phyloP scores from a whole-genome alignment of 2,329 filamentous ascomycete species.

The Ilyonectria mors-panacis region DNA sequence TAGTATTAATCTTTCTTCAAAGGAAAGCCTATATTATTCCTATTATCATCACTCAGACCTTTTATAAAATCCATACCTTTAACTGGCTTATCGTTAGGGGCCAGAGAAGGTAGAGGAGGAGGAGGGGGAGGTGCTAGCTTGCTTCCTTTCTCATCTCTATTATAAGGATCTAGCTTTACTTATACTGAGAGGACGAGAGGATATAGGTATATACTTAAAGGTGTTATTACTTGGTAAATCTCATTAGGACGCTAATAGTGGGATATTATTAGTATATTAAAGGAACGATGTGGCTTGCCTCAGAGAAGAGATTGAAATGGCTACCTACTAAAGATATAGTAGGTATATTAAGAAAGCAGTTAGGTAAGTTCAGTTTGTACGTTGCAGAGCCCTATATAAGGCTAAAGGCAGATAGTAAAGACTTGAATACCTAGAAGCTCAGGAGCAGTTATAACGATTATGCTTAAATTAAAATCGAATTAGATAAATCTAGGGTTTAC shows the following conservation, averaged over 20 bases:
- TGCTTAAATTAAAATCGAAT: not conserved
- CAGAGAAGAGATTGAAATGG: not conserved
- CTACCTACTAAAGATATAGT: not conserved
- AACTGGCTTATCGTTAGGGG: no score
- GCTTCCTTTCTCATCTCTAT: no score
- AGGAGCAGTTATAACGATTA: not conserved
- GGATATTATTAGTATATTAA: not conserved
- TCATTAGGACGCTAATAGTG: not conserved
- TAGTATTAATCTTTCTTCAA: no score
- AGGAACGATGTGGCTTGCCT: slow-evolving; percentile 1
- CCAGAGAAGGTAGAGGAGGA: no score
- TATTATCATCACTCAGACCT: no score
- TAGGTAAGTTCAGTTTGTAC: not conserved
- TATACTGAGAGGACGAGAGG: no score
- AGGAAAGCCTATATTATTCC: no score
- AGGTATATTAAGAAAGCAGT: not conserved
- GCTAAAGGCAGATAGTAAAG: not conserved
- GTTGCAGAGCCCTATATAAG: not conserved
- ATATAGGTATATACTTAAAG: not conserved
- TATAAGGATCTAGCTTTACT: no score
- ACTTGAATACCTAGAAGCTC: not conserved
- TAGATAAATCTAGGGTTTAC: not conserved
- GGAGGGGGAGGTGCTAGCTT: no score
- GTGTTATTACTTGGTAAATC: not conserved
- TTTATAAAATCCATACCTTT: no score